A percentile compares a stretch with the other conserved stretches of the same genome.
phyloP scores from a whole-genome alignment of 805 yeast genomes.

The Kluyveromyces siamensis region DNA sequence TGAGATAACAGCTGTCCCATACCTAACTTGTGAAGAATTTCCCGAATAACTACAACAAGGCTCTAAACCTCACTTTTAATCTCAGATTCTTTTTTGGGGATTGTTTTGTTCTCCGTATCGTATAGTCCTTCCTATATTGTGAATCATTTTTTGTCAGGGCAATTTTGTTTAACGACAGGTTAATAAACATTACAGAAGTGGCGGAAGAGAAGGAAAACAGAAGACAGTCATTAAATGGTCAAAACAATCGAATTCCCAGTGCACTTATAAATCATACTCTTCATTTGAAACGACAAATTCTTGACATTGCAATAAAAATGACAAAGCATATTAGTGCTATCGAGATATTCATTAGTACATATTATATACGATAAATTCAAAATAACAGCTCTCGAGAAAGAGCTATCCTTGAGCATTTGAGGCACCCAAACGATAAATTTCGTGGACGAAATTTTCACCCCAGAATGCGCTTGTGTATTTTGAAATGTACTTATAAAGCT shows the following conservation, averaged over 20 bases:
- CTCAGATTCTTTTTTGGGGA: background rate
- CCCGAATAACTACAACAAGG: background rate
- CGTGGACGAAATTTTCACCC: constrained; percentile 95
- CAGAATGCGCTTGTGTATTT: constrained; percentile 94
- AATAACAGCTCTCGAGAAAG: background rate
- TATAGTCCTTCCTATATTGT: too few relatives aligned
- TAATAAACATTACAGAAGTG: too few relatives aligned
- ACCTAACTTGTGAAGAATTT: background rate
- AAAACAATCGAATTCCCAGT: too few relatives aligned
- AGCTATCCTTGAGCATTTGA: background rate
- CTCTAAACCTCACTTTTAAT: background rate
- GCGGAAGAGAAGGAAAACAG: too few relatives aligned
- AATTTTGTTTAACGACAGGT: too few relatives aligned
- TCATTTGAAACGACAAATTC: too few relatives aligned
- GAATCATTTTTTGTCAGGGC: too few relatives aligned
- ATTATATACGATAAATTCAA: background rate
- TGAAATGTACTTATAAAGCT: constrained; percentile 76
- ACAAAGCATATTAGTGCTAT: background rate
- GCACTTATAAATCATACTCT: too few relatives aligned
- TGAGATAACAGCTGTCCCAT: constrained; percentile 75
- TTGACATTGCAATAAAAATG: too few relatives aligned
- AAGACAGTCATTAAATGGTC: too few relatives aligned
- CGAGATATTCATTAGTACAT: background rate
- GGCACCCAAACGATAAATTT: constrained; percentile 42
- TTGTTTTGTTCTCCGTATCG: background rate